Percentiles rank a stretch among this genome's conserved stretches.
Evolutionary conservation across 148 eudicot species (phyloP).

Genomic region (Arbutus unedo): DNA sequence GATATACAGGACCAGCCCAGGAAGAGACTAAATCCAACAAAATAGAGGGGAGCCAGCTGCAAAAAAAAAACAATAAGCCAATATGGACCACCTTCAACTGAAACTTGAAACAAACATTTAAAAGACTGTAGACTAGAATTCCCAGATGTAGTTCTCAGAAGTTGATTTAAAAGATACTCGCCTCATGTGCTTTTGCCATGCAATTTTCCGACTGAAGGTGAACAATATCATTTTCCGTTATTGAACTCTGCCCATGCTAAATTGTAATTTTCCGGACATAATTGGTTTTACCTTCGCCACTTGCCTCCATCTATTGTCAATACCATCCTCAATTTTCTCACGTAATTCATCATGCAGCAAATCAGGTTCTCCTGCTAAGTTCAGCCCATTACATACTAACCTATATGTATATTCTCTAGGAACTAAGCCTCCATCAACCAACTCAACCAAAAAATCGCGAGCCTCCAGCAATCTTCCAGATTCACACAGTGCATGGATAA

Average conservation of each 20-base stretch:
- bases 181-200: slow-evolving; percentile 4
- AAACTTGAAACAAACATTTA: not conserved
- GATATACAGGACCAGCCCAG: not conserved
- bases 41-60: not conserved
- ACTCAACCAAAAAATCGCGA: slow-evolving; percentile 51
- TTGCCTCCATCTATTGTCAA: slow-evolving; percentile 44
- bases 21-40: not conserved
- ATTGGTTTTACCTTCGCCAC: slow-evolving; percentile 66
- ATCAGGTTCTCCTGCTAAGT: slow-evolving; percentile 34
- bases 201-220: not conserved
- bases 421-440: slow-evolving; percentile 59
- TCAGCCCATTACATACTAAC: slow-evolving; percentile 45
- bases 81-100: not conserved
- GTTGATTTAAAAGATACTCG: not conserved
- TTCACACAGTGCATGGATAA: slow-evolving; percentile 76
- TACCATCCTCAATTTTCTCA: slow-evolving; percentile 53
- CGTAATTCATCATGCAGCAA: slow-evolving; percentile 43
- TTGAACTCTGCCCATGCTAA: slow-evolving; percentile 12
- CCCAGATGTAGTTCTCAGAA: not conserved
- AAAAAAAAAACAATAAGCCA: not conserved
- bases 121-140: not conserved
- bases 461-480: slow-evolving; percentile 64
- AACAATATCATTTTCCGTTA: not conserved
- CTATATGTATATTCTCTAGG: slow-evolving; percentile 83
- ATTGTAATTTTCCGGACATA: slow-evolving; percentile 29